Evolutionary conservation across 768 basidiomycete genomes (phyloP).

Genomic region (Hirschioporus abietinus): DNA sequence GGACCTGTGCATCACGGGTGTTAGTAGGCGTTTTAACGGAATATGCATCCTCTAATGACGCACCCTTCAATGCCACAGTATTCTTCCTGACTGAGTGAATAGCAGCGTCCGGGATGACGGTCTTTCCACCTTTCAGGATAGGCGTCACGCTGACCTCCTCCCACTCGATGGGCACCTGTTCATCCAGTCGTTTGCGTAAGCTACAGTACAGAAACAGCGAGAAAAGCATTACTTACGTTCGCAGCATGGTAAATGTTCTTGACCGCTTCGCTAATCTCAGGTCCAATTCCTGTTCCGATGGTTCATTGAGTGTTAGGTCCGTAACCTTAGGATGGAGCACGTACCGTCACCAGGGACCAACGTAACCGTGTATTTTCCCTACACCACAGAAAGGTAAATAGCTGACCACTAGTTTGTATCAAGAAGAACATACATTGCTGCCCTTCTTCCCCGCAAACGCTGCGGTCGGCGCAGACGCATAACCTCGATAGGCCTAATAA

Average conservation of each 20-base stretch:
- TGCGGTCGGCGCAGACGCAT: conserved; percentile 80
- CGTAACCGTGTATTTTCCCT: conserved; percentile 98
- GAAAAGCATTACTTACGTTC: conserved; percentile 40
- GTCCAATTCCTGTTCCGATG: conserved; percentile 79
- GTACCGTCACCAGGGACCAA: conserved; percentile 94
- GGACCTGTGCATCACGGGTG: conserved; percentile 51
- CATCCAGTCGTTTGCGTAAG: conserved; percentile 12
- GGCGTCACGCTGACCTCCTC: conserved; percentile 98
- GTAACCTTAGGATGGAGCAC: conserved; percentile 20
- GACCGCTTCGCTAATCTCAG: conserved; percentile 95
- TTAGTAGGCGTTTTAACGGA: conserved; percentile 5
- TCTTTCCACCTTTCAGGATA: conserved; percentile 90
- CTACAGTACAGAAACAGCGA: conserved; percentile 8
- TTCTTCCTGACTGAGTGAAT: conserved; percentile 93
- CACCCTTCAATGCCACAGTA: conserved; percentile 96
- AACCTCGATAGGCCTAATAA: conserved; percentile 48
- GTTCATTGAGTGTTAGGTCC: conserved; percentile 10
- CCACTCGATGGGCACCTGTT: conserved; percentile 95
- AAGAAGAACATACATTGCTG: conserved; percentile 58
- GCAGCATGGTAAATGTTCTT: conserved; percentile 91
- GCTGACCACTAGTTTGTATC: background rate
- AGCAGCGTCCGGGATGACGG: conserved; percentile 89
- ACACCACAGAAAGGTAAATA: conserved; percentile 10
- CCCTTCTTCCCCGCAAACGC: conserved; percentile 89
- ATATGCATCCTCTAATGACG: conserved; percentile 14